Percentiles rank a stretch among this genome's conserved stretches.
Conservation (phyloP, 2,329 filamentous ascomycete species). For the Paecilomyces fulvus region DNA sequence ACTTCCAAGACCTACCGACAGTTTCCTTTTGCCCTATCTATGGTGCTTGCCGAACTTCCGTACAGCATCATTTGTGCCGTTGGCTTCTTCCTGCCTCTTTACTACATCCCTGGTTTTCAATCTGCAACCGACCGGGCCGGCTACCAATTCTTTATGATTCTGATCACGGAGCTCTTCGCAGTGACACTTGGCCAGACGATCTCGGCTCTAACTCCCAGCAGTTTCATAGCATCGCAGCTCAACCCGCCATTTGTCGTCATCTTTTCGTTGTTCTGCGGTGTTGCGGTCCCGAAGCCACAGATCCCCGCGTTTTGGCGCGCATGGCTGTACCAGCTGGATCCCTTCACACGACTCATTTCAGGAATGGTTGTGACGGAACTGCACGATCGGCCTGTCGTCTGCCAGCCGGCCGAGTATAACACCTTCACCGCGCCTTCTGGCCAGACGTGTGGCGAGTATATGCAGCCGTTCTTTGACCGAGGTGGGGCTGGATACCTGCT, state of each 20-base stretch:
- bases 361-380: constrained; percentile 74
- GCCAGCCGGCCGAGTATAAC: constrained; percentile 55
- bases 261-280: constrained; percentile 80
- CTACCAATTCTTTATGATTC: constrained; percentile 78
- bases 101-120: constrained; percentile 75
- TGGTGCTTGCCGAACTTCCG: constrained; percentile 76
- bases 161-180: constrained; percentile 76
- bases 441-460: constrained; percentile 66
- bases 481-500: constrained; percentile 67
- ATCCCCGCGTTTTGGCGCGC: constrained; percentile 71
- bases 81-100: constrained; percentile 71
- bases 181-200: constrained; percentile 72
- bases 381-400: constrained; percentile 56
- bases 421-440: constrained; percentile 58
- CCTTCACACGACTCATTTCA: constrained; percentile 72
- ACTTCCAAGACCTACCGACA: constrained; percentile 80
- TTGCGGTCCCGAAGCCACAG: constrained; percentile 68
- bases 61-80: constrained; percentile 76
- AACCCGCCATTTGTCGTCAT: constrained; percentile 78
- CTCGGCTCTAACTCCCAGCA: constrained; percentile 66
- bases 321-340: constrained; percentile 76
- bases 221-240: constrained; percentile 69
- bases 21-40: constrained; percentile 66
- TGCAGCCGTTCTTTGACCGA: constrained; percentile 57
- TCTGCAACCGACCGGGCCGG: constrained; percentile 57